Base-by-base conservation (phyloP, 2,329 filamentous ascomycete species). In the Xylariales sp. region DNA sequence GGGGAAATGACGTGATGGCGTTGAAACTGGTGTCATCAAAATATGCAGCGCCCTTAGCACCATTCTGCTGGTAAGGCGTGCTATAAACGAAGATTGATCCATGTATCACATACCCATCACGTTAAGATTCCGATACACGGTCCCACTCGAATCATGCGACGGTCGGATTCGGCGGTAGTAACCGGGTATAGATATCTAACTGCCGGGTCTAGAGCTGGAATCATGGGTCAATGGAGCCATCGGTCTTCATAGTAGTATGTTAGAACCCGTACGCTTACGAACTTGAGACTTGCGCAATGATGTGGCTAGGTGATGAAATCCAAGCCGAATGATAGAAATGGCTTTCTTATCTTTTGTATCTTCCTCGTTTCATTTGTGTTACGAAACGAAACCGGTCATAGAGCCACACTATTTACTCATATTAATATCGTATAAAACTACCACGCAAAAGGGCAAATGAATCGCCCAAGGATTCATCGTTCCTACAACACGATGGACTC, bases 1-100 rank as follows among this genome's bases (percentile, higher is more conserved):
- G 65, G 59, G 64, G 53, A 49, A 53, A 73, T 73, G 66, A 67
- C 69, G 72, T 58, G 67, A 73, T 72, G 63, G 23, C 32, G n/a
- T 56, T 41, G 7, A 67, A 59, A 50, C 34, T 72, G 68, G 66
- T 72, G 68, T 68, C 60, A 73, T 68, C 49, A 30, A 45, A 16
- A 2, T 12, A 39, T 14, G 18, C 32, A 65, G 18, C 39, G 53
- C 45, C 46, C 8, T 23, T 32, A 54, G 48, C 50, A 52, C 49
- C 36, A n/a, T 36, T 18, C 36, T 6, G n/a, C 23, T 16, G 30
- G 32, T 34, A 39, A 54, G 9, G 16, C 5, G 14, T 43, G 30
- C 61, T 8, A 5, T 34, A 6, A 45, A 39, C n/a, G 12, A 39
- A 45, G 14, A 53, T 30, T 3, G 23, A 9, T 28, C 12, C 45